Evolutionary conservation across 108 stramenopile genomes (phyloP), one percentile per base, ranked within the genome.

Genomic region (Skeletonema potamos): DNA sequence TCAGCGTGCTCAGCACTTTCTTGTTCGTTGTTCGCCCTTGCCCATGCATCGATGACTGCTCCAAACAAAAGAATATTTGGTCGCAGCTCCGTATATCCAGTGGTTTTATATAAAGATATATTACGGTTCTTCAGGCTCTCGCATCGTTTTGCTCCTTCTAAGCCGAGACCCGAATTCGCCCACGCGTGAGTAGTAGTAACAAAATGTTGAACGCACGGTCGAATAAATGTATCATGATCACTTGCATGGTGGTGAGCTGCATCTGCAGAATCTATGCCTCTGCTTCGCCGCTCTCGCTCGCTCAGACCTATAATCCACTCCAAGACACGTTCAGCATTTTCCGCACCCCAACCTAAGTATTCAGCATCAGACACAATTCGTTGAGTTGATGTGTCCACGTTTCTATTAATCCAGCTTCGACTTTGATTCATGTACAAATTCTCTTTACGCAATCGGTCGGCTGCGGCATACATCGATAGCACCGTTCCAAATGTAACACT

Each of bases 281-380:
- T 71, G 32, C 70, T 71, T 26, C 65, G 66, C 10, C 54, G 44
- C n/a, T 62, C 79, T 15, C 72, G 66, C 54, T 80, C 79, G 26
- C 48, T 43, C 36, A 73, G 26, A 11, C 62, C 72, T 39, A 73
- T 80, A 32, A 80, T 80, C 79, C 79, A 80, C 54, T 73, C 67
- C 48, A 80, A 64, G 13, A 73, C 72, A 24, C 79, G 67, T 32
- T 80, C 71, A 15, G 79, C 79, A 70, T 80, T 80, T 41, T 56
- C 51, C 30, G 79, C 72, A 18, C 79, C 79, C 79, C 72, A 80
- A 4, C 68, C 79, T 29, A 63, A 27, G 20, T 64, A 57, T 29
- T 79, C 55, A 2, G 17, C 20, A n/a, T 78, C 34, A 17, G 18
- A 26, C 18, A 9, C 12, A 48, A 27, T 32, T 54, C 18, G 26